Conservation (phyloP, 192 early-diverging fungal genomes). For the Coemansia asiatica region DNA sequence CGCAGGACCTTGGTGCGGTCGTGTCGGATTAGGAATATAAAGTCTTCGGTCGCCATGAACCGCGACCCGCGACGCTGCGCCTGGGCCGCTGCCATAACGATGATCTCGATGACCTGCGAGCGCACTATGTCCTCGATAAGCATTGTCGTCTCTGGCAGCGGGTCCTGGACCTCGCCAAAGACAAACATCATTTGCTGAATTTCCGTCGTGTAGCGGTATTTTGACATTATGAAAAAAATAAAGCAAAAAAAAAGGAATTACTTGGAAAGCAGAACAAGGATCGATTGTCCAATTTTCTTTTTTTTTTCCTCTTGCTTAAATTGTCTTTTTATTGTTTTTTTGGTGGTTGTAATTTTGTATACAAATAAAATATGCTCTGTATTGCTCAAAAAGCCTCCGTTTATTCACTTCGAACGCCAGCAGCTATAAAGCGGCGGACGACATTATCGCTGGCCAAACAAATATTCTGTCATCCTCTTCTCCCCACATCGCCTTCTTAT, state of each 20-base stretch:
- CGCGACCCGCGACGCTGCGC: slow-evolving; percentile 78
- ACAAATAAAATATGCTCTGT: too few relatives aligned
- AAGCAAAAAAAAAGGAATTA: neutral
- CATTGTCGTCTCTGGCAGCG: slow-evolving; percentile 80
- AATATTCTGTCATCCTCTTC: neutral
- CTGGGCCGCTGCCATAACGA: slow-evolving; percentile 85
- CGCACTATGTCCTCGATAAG: slow-evolving; percentile 96
- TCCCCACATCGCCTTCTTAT: neutral
- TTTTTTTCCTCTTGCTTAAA: neutral
- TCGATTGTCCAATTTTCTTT: neutral
- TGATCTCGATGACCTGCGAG: slow-evolving; percentile 92
- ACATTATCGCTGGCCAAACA: neutral
- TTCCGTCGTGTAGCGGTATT: slow-evolving; percentile 68
- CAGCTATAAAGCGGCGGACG: neutral
- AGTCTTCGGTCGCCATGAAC: slow-evolving; percentile 82
- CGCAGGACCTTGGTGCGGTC: slow-evolving; percentile 92
- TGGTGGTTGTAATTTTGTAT: neutral
- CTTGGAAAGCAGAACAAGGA: neutral
- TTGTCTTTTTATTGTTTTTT: neutral
- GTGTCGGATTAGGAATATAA: slow-evolving; percentile 95
- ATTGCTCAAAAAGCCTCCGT: neutral
- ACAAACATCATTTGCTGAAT: slow-evolving; percentile 99
- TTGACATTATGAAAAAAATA: slow-evolving; percentile 15
- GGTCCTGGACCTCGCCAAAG: slow-evolving; percentile 91
- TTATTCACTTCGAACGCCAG: neutral